phyloP scores from a whole-genome alignment of 2,329 filamentous ascomycete species.

The Cercospora sesami region DNA sequence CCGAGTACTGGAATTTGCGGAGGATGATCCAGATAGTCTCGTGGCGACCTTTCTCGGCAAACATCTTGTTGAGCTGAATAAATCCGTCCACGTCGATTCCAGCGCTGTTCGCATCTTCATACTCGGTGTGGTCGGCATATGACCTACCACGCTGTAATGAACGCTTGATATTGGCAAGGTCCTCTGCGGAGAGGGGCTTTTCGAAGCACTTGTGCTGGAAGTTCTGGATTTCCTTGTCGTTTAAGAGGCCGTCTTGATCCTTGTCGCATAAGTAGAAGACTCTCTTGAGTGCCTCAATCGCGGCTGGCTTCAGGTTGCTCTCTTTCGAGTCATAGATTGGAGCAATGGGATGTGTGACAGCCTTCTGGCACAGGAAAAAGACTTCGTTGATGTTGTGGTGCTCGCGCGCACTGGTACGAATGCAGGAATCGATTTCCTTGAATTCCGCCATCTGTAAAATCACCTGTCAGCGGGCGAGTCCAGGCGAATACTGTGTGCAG shows the following conservation, averaged over 20 bases:
- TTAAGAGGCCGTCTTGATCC: slow-evolving; percentile 90
- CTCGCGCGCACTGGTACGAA: slow-evolving; percentile 86
- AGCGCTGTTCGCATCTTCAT: slow-evolving; percentile 48
- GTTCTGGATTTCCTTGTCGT: slow-evolving; percentile 83
- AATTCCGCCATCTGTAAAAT: slow-evolving; percentile 77
- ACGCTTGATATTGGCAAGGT: slow-evolving; percentile 86
- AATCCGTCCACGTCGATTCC: slow-evolving; percentile 85
- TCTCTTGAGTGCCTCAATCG: slow-evolving; percentile 78
- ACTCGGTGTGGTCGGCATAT: slow-evolving; percentile 23
- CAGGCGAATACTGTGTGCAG: neutral
- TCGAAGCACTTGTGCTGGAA: slow-evolving; percentile 93
- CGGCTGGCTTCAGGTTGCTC: slow-evolving; percentile 77
- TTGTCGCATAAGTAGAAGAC: slow-evolving; percentile 97
- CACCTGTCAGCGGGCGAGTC: neutral
- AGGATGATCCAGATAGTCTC: slow-evolving; percentile 98
- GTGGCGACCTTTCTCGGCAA: slow-evolving; percentile 94
- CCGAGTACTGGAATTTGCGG: slow-evolving; percentile 92
- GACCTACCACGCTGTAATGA: slow-evolving; percentile 65
- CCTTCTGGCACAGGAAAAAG: slow-evolving; percentile 97
- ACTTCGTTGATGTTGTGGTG: slow-evolving; percentile 91
- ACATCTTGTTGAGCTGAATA: slow-evolving; percentile 87
- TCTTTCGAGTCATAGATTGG: slow-evolving; percentile 97
- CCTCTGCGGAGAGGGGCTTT: slow-evolving; percentile 75
- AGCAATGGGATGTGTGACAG: slow-evolving; percentile 93
- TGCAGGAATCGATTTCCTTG: slow-evolving; percentile 97